Conservation (phyloP, 2,329 filamentous ascomycete genomes). For the Penicillium occitanis region DNA sequence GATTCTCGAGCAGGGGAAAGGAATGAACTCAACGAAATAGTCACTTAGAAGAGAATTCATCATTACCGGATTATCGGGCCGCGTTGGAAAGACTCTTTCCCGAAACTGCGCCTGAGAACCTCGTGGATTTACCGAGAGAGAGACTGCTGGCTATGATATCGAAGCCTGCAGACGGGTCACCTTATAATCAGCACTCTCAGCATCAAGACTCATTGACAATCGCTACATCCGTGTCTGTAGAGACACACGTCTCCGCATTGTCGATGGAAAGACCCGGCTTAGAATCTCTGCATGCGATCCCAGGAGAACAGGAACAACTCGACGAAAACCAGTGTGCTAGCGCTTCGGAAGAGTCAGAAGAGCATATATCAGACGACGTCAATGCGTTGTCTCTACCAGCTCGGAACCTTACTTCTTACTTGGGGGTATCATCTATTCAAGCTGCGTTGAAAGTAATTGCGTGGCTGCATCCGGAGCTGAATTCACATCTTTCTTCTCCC, state of each 20-base stretch:
- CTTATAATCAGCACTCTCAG: not conserved
- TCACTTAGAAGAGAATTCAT: conserved; percentile 59
- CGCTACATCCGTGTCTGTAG: conserved; percentile 55
- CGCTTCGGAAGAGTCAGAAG: conserved; percentile 52
- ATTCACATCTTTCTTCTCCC: conserved; percentile 4
- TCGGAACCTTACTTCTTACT: conserved; percentile 63
- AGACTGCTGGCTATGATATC: conserved; percentile 3
- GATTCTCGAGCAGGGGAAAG: not conserved
- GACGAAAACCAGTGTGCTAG: conserved; percentile 42
- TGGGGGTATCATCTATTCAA: conserved; percentile 73
- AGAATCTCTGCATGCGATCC: conserved; percentile 68
- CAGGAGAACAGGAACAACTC: conserved; percentile 32
- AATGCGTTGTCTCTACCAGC: conserved; percentile 65
- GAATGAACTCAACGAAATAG: conserved; percentile 24
- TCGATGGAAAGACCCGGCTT: conserved; percentile 55
- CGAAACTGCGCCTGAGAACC: conserved; percentile 51
- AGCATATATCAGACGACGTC: conserved; percentile 68
- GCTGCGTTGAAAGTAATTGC: conserved; percentile 71
- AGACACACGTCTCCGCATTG: conserved; percentile 40
- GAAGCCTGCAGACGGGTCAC: not conserved
- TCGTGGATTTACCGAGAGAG: conserved; percentile 48
- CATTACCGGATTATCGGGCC: conserved; percentile 63
- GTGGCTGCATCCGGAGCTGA: conserved; percentile 52
- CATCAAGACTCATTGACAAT: conserved; percentile 45
- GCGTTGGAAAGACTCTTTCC: conserved; percentile 65